Base-by-base conservation (phyloP, 306 rosid genomes). In the Albizia julibrissin region DNA sequence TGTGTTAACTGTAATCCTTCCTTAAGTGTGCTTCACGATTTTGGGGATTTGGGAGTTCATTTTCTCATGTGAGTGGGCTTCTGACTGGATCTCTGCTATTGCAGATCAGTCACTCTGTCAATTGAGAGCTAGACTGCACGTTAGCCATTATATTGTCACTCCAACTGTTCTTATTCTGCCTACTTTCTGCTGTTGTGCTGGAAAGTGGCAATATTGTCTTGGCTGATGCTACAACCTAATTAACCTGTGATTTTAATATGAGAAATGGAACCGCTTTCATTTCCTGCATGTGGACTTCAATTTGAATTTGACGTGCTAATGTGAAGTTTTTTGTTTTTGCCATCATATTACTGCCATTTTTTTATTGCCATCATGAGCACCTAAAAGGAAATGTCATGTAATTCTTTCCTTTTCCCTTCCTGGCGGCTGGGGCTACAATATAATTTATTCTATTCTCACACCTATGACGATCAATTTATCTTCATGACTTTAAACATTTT, bases 31-130 rank as follows among this genome's bases (percentile, higher is more conserved):
- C 46, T 34, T 67, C 46, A 34, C 8, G 46, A 12, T 33, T 33
- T 58, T 19, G 10, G 61, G 61, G 10, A 54, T 19, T 54, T 19
- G 49, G 37, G 70, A 81, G 79, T 50, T 72, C 61, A 62, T 78
- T 78, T 66, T 44, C 62, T 84, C 65, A 44, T 64, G 54, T 33
- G 46, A 50, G 76, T 71, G 76, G 74, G 50, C 21, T 10, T 66
- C 19, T 43, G 42, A 52, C 50, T 62, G 67, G 54, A 76, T 21
- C 74, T 21, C 49, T 7, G 49, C 50, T 14, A 78, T 66, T 56
- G 54, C 65, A 22, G 44, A 67, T 50, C 54, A 24, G 18, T 18
- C 24, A 22, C 37, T 56, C 42, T 80, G 54, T 37, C 52, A 65
- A 50, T 68, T 11, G 10, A 43, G 10, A 43, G 47, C 47, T 43